These are phyloP conservation scores for Entamoeba histolytica DNA, from an alignment of 208 protist genomes.

Conservation along the genomic window DNA sequence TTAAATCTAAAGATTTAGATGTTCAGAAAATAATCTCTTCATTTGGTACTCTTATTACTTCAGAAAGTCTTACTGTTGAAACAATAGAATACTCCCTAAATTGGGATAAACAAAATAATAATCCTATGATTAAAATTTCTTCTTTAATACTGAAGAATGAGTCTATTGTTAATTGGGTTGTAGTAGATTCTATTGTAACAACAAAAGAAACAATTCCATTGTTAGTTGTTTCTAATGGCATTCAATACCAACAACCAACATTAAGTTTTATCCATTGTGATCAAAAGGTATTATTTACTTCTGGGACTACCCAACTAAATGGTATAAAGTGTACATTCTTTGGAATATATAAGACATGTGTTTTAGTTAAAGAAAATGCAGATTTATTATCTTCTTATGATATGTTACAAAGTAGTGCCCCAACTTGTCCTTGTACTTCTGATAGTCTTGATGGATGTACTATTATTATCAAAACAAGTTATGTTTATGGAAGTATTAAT, in stretches of 20 bases:
- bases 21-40: neutral
- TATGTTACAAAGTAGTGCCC: neutral
- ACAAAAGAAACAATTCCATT: neutral
- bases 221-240: neutral
- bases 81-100: neutral
- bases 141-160: neutral
- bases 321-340: neutral
- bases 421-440: neutral
- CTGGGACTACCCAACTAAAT: neutral
- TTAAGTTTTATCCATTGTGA: neutral
- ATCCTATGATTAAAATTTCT: neutral
- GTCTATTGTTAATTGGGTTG: neutral
- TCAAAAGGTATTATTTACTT: neutral
- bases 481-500: neutral
- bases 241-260: neutral
- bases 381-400: neutral
- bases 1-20: no score
- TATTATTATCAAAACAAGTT: neutral
- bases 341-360: neutral
- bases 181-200: neutral
- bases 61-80: neutral
- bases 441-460: neutral
- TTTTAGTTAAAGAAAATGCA: neutral
- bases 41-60: neutral
- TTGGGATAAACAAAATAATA: neutral